Evolutionary conservation across 176 grass and related monocot genomes (phyloP).

Genomic region (Microstegium vimineum): DNA sequence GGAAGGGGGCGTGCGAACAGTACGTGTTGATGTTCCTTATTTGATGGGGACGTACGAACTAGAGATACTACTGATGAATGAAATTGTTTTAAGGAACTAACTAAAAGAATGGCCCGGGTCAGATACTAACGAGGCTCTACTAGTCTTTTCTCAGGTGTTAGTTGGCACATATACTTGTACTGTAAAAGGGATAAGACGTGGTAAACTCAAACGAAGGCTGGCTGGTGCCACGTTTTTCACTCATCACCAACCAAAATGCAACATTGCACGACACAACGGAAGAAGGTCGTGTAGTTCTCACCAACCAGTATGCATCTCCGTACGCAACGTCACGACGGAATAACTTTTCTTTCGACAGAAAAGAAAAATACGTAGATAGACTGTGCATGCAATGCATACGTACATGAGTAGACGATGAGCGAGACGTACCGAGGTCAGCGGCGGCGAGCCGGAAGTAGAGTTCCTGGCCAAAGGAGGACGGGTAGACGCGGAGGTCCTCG

Average conservation of each 20-base stretch:
- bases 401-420: not conserved
- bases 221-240: not conserved
- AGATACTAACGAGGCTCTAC: not conserved
- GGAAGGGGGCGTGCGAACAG: not conserved
- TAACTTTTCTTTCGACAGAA: not conserved
- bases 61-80: not conserved
- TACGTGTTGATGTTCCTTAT: not conserved
- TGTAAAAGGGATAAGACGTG: not conserved
- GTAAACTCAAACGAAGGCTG: not conserved
- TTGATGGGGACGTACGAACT: constrained; percentile 5
- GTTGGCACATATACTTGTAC: no score
- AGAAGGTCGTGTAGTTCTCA: not conserved
- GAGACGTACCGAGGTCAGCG: constrained; percentile 50
- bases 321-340: not conserved
- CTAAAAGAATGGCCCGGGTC: not conserved
- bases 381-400: not conserved
- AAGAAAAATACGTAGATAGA: not conserved
- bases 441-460: constrained; percentile 57
- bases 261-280: not conserved
- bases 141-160: not conserved
- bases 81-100: not conserved
- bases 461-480: constrained; percentile 36
- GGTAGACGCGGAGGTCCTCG: constrained; percentile 40
- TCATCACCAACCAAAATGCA: not conserved
- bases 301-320: not conserved